Percentiles rank a stretch among this genome's conserved stretches.
Evolutionary conservation across 306 rosid genomes (phyloP).

Genomic region (Vigna angularis): DNA sequence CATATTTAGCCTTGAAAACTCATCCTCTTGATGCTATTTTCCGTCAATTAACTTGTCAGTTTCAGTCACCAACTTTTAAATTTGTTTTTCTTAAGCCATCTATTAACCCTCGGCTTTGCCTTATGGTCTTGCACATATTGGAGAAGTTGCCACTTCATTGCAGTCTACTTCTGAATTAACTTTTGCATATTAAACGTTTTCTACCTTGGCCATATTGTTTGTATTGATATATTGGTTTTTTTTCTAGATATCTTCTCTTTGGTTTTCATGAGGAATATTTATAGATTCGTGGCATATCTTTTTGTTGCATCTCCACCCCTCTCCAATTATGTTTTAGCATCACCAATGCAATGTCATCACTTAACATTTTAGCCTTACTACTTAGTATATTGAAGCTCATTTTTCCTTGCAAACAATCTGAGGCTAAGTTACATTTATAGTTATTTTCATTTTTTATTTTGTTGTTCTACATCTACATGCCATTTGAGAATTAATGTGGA

Average conservation of each 20-base stretch:
- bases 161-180: background rate
- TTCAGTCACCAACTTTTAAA: background rate
- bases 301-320: background rate
- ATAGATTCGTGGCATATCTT: background rate
- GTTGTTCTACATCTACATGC: too few relatives aligned
- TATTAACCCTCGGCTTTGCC: background rate
- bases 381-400: too few relatives aligned
- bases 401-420: too few relatives aligned
- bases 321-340: background rate
- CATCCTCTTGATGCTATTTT: conserved; percentile 22
- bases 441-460: too few relatives aligned
- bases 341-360: too few relatives aligned
- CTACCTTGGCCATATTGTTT: background rate
- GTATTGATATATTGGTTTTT: background rate
- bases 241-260: background rate
- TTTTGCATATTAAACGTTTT: background rate
- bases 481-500: background rate
- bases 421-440: too few relatives aligned
- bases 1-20: background rate
- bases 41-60: background rate
- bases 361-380: too few relatives aligned
- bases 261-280: background rate
- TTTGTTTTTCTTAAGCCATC: background rate
- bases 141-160: conserved; percentile 10
- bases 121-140: background rate